A percentile compares a stretch with the other conserved stretches of the same genome.
Evolutionary conservation across 768 basidiomycete species (phyloP).

Genomic region (Rhizopogon rudus): DNA sequence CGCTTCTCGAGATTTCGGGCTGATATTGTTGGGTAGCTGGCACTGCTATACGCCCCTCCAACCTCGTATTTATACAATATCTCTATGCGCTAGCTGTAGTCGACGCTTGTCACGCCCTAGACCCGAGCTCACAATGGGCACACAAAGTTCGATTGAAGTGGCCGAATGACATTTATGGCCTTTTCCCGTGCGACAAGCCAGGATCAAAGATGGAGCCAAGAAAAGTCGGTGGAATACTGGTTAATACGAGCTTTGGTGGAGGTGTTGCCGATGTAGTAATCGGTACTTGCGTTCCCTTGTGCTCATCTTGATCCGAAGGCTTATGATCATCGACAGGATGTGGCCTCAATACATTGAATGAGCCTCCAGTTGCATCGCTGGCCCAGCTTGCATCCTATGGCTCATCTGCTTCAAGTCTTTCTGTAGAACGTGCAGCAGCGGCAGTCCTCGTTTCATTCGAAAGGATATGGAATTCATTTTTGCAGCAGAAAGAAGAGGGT

Average conservation of each 20-base stretch:
- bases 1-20: background rate
- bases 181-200: slow-evolving; percentile 37
- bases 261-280: slow-evolving; percentile 74
- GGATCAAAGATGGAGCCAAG: slow-evolving; percentile 36
- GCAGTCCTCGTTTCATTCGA: slow-evolving; percentile 75
- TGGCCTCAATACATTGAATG: slow-evolving; percentile 83
- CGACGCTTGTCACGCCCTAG: slow-evolving; percentile 63
- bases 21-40: background rate
- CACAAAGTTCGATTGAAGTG: slow-evolving; percentile 79
- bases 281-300: slow-evolving; percentile 39
- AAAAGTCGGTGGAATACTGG: slow-evolving; percentile 90
- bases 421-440: slow-evolving; percentile 72
- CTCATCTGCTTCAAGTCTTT: slow-evolving; percentile 28
- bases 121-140: slow-evolving; percentile 43
- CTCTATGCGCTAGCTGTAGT: slow-evolving; percentile 87
- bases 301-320: background rate
- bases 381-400: slow-evolving; percentile 44
- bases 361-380: slow-evolving; percentile 78
- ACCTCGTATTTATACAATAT: slow-evolving; percentile 92
- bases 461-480: slow-evolving; percentile 69
- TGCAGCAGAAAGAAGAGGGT: slow-evolving; percentile 44
- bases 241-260: slow-evolving; percentile 79
- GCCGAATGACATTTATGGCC: slow-evolving; percentile 94
- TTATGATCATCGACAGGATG: slow-evolving; percentile 51
- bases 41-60: slow-evolving; percentile 30